These are phyloP conservation scores for Stephania japonica DNA, from an alignment of 164 flowering plant genomes.

Conservation along the genomic window DNA sequence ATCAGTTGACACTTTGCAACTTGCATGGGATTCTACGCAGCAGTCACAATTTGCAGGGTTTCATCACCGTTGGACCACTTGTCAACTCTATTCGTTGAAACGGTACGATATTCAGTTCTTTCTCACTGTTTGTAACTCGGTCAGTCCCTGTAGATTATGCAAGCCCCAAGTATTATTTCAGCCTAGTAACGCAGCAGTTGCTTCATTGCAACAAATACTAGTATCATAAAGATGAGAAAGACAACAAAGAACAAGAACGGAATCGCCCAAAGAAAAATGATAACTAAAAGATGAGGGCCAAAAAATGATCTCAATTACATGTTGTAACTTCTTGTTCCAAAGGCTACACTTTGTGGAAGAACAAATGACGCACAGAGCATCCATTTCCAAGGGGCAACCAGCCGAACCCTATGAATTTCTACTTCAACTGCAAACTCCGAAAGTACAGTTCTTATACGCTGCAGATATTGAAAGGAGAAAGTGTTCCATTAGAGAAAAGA, in stretches of 20 bases:
- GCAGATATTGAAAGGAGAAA: slow-evolving; percentile 15
- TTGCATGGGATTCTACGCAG: not conserved
- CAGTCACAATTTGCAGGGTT: not conserved
- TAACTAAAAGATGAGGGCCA: not conserved
- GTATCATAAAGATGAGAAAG: not conserved
- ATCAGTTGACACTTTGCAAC: not conserved
- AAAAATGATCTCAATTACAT: not conserved
- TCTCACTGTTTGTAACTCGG: not conserved
- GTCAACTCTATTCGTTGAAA: not conserved
- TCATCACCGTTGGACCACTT: not conserved
- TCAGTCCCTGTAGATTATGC: not conserved
- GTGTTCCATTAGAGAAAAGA: not conserved
- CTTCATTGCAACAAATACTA: not conserved
- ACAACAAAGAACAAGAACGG: not conserved
- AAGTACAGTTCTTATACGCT: slow-evolving; percentile 75
- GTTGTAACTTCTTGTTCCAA: slow-evolving; percentile 19
- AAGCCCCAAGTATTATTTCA: not conserved
- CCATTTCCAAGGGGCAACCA: slow-evolving; percentile 93
- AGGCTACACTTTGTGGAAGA: slow-evolving; percentile 68
- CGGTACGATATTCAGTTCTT: not conserved
- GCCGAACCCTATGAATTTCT: slow-evolving; percentile 74
- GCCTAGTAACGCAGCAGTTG: not conserved
- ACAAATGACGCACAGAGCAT: slow-evolving; percentile 90
- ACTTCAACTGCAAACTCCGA: slow-evolving; percentile 59
- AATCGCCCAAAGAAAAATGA: not conserved